Evolutionary conservation across 495 filamentous ascomycete species (phyloP).

Genomic region (Penicillium angulare): DNA sequence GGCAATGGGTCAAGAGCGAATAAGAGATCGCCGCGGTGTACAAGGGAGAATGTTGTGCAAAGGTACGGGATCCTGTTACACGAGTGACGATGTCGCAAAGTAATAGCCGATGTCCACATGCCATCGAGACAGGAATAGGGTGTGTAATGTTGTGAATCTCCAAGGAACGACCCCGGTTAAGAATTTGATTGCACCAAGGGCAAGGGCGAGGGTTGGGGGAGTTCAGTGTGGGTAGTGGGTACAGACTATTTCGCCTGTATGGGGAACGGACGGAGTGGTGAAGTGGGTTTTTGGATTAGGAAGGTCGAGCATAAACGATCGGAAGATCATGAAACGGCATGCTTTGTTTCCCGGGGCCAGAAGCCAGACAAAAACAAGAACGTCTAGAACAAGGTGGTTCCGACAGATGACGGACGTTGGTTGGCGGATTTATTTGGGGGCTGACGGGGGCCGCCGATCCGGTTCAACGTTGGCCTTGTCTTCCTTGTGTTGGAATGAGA

Average conservation of each 20-base stretch:
- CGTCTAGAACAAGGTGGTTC: constrained; percentile 36
- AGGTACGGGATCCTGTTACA: constrained; percentile 35
- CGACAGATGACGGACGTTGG: constrained; percentile 12
- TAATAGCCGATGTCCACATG: constrained; percentile 46
- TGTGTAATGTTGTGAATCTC: neutral
- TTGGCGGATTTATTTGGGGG: constrained; percentile 21
- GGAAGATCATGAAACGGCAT: constrained; percentile 19
- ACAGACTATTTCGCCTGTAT: no score
- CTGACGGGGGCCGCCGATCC: constrained; percentile 27
- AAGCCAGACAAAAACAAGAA: constrained; percentile 21
- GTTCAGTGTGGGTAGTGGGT: constrained; percentile 3
- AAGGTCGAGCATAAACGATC: constrained; percentile 13
- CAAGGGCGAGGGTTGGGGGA: constrained; percentile 9
- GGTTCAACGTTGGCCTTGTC: constrained; percentile 30
- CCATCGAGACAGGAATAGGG: constrained; percentile 22
- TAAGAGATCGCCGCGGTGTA: constrained; percentile 11
- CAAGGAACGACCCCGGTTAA: neutral
- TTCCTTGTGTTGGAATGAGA: constrained; percentile 16
- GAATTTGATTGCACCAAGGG: constrained; percentile 3
- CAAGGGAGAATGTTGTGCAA: constrained; percentile 29
- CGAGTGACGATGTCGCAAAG: constrained; percentile 28
- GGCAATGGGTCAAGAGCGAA: constrained; percentile 13
- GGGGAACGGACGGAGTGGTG: no score
- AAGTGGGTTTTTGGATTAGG: constrained; percentile 11
- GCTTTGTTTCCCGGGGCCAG: constrained; percentile 20